Conservation (phyloP, 139 green algal species). For the Zygnema circumcarinatum region DNA sequence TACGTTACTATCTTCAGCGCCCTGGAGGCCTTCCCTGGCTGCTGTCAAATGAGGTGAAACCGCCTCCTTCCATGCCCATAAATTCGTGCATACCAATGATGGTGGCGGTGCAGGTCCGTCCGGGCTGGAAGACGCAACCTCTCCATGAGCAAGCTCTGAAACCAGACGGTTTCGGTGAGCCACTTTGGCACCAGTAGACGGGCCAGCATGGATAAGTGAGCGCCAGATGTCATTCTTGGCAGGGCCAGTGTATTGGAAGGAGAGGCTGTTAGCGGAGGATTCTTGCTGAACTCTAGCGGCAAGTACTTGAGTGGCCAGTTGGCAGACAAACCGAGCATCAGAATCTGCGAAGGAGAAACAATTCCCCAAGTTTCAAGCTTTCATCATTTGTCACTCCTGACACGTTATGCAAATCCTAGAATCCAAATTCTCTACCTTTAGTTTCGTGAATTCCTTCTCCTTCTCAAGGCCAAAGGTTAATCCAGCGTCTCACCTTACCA, state of each 20-base stretch:
- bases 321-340: conserved; percentile 21
- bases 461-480: no score
- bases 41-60: conserved; percentile 79
- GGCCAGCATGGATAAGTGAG: not conserved
- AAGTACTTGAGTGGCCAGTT: not conserved
- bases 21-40: not conserved
- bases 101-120: not conserved
- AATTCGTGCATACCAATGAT: conserved; percentile 45
- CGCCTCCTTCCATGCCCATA: conserved; percentile 74
- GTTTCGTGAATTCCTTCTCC: not conserved
- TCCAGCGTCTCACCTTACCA: no score
- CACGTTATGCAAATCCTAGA: conserved; percentile 6
- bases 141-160: not conserved
- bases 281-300: not conserved
- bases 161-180: no score
- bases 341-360: conserved; percentile 12
- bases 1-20: not conserved
- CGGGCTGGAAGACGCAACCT: not conserved
- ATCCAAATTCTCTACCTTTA: conserved; percentile 6
- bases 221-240: not conserved
- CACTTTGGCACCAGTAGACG: not conserved
- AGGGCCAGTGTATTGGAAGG: not conserved
- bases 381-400: no score
- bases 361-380: no score
- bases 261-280: not conserved